Conservation (phyloP, 495 filamentous ascomycete species). For the Neurospora sp. region DNA sequence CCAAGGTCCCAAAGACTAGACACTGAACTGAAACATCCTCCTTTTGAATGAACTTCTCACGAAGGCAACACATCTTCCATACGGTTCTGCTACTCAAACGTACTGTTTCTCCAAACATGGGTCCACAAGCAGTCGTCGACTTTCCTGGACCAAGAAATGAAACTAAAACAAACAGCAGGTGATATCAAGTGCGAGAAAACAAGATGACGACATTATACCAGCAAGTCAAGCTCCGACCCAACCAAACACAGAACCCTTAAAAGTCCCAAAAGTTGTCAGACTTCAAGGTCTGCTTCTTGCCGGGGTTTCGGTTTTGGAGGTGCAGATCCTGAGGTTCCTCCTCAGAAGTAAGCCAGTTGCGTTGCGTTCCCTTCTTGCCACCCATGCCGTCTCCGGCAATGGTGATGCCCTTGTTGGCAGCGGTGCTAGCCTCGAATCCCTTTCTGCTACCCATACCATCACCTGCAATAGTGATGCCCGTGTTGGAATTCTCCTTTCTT, state of each 20-base stretch:
- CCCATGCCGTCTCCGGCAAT: constrained; percentile 68
- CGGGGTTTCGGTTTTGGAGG: constrained; percentile 15
- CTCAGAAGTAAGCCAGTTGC: constrained; percentile 53
- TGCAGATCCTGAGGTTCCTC: constrained; percentile 32
- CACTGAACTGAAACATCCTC: too few species aligned
- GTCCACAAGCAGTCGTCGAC: too few species aligned
- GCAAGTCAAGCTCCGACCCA: background rate
- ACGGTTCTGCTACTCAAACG: background rate
- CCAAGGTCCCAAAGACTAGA: too few species aligned
- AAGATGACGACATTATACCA: background rate
- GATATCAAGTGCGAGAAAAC: background rate
- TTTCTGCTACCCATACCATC: constrained; percentile 1
- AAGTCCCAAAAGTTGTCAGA: constrained; percentile 45
- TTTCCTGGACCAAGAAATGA: too few species aligned
- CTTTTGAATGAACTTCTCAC: too few species aligned
- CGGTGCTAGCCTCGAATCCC: constrained; percentile 14
- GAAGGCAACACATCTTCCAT: too few species aligned
- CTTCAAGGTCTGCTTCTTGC: constrained; percentile 26
- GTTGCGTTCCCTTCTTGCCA: constrained; percentile 48
- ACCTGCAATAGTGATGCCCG: constrained; percentile 3
- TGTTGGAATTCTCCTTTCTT: constrained; percentile 36
- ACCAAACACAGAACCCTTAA: constrained; percentile 15
- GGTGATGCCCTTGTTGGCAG: constrained; percentile 38
- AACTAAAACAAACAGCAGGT: background rate
- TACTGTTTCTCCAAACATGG: background rate